Evolutionary conservation across 2,329 filamentous ascomycete genomes (phyloP).

Genomic region (Trichoderma breve): DNA sequence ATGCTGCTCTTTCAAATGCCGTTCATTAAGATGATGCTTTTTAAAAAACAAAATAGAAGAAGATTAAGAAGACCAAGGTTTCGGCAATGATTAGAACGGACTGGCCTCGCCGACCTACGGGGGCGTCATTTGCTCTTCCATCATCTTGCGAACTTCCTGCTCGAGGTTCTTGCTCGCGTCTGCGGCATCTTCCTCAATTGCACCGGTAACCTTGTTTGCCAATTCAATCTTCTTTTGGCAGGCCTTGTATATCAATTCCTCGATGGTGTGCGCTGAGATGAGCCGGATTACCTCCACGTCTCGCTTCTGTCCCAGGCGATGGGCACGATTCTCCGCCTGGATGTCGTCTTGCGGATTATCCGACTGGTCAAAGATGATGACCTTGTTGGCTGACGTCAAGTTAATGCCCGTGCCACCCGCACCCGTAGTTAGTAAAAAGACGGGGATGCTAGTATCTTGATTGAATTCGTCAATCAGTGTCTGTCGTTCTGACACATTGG

Average conservation of each 20-base stretch:
- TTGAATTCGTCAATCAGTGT: slow-evolving; percentile 86
- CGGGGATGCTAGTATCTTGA: slow-evolving; percentile 70
- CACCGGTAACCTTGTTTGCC: slow-evolving; percentile 60
- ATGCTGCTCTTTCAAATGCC: not conserved
- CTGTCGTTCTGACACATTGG: slow-evolving; percentile 79
- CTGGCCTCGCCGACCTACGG: slow-evolving; percentile 30
- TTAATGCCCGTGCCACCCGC: slow-evolving; percentile 98
- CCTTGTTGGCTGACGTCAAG: slow-evolving; percentile 91
- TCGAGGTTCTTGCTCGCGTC: slow-evolving; percentile 40
- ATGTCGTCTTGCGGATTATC: slow-evolving; percentile 98
- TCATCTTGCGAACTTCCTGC: slow-evolving; percentile 45
- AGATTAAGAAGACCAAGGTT: slow-evolving; percentile 18
- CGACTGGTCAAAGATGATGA: slow-evolving; percentile 94
- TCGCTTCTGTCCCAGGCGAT: slow-evolving; percentile 86
- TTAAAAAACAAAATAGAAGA: not conserved
- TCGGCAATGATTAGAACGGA: not conserved
- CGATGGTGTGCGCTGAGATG: slow-evolving; percentile 77
- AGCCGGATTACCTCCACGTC: slow-evolving; percentile 89
- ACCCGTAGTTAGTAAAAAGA: slow-evolving; percentile 90
- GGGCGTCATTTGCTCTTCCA: slow-evolving; percentile 40
- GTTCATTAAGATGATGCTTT: not conserved
- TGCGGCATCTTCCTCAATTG: slow-evolving; percentile 31
- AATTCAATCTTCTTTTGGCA: slow-evolving; percentile 92
- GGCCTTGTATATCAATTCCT: slow-evolving; percentile 88
- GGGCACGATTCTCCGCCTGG: slow-evolving; percentile 96